These are phyloP conservation scores for Pontederia crassipes DNA, from an alignment of 176 grass and related monocot species.

Conservation along the genomic window DNA sequence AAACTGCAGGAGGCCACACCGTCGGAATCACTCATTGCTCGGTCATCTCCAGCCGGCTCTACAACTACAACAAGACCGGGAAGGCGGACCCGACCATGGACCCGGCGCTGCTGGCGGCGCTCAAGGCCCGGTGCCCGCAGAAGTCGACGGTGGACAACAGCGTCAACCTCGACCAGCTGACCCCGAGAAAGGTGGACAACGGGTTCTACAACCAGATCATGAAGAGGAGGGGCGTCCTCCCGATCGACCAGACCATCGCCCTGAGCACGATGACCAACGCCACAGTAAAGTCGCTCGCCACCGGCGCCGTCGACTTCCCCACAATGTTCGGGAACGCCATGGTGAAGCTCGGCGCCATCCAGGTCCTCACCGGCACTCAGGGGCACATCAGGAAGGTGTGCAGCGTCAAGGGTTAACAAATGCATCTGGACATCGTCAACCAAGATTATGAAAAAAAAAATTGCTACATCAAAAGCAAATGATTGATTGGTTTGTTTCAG, in stretches of 20 bases:
- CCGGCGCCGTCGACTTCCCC: constrained; percentile 29
- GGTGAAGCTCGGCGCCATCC: constrained; percentile 49
- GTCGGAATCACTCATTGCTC: constrained; percentile 83
- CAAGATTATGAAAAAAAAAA: too few species aligned
- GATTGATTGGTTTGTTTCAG: too few species aligned
- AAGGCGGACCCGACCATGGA: constrained; percentile 54
- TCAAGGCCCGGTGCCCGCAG: constrained; percentile 30
- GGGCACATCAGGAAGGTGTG: constrained; percentile 57
- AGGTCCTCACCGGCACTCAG: constrained; percentile 50
- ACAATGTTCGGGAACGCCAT: constrained; percentile 47
- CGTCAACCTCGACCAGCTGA: constrained; percentile 52
- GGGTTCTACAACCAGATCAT: constrained; percentile 58
- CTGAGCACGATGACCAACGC: constrained; percentile 22
- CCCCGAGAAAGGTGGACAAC: constrained; percentile 36
- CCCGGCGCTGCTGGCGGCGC: constrained; percentile 20
- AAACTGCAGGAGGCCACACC: constrained; percentile 52
- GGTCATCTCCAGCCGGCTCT: constrained; percentile 39
- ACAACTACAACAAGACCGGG: constrained; percentile 47
- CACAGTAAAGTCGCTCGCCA: constrained; percentile 35
- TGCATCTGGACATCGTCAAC: not conserved
- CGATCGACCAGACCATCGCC: constrained; percentile 51
- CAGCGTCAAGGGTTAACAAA: constrained; percentile 3
- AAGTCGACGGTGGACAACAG: constrained; percentile 27
- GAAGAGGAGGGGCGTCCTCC: constrained; percentile 37
- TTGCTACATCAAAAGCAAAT: too few species aligned